These are phyloP conservation scores for Monosporascus sp. DNA, from an alignment of 2,329 filamentous ascomycete species.

Conservation along the genomic window DNA sequence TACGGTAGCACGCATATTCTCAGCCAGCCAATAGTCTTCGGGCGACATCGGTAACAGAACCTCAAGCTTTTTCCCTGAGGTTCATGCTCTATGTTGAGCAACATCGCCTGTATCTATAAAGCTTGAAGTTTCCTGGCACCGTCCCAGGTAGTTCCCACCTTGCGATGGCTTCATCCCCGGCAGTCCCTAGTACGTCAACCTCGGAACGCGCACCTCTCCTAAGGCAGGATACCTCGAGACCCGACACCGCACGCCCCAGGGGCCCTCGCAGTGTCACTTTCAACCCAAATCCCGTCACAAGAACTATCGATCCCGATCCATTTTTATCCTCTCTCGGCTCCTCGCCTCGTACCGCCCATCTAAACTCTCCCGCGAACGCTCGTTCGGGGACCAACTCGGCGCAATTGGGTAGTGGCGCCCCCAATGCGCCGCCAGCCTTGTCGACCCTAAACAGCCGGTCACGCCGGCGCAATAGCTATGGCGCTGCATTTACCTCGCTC, in stretches of 20 bases:
- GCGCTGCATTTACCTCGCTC: conserved; percentile 46
- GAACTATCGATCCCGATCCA: conserved; percentile 50
- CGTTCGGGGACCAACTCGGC: conserved; percentile 21
- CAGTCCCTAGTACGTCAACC: conserved; percentile 11
- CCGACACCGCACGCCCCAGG: conserved; percentile 32
- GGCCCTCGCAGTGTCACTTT: conserved; percentile 67
- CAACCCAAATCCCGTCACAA: conserved; percentile 62
- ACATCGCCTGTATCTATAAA: background rate
- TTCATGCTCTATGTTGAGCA: background rate
- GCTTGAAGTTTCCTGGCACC: background rate
- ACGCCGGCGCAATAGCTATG: conserved; percentile 78
- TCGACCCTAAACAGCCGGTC: conserved; percentile 83
- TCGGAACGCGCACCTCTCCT: conserved; percentile 27
- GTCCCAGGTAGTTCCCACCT: background rate
- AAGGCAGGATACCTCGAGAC: conserved; percentile 21
- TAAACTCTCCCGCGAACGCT: conserved; percentile 26
- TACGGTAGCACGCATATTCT: background rate
- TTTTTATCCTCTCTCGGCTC: conserved; percentile 20
- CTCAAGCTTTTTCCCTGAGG: too few relatives aligned
- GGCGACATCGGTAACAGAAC: too few relatives aligned
- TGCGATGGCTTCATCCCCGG: conserved; percentile 20
- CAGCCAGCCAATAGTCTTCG: background rate
- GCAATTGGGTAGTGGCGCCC: conserved; percentile 20
- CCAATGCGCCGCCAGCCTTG: conserved; percentile 54
- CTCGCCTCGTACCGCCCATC: conserved; percentile 19